These are phyloP conservation scores for Xerocomellus intermedius DNA, from an alignment of 768 basidiomycete genomes.

Conservation along the genomic window DNA sequence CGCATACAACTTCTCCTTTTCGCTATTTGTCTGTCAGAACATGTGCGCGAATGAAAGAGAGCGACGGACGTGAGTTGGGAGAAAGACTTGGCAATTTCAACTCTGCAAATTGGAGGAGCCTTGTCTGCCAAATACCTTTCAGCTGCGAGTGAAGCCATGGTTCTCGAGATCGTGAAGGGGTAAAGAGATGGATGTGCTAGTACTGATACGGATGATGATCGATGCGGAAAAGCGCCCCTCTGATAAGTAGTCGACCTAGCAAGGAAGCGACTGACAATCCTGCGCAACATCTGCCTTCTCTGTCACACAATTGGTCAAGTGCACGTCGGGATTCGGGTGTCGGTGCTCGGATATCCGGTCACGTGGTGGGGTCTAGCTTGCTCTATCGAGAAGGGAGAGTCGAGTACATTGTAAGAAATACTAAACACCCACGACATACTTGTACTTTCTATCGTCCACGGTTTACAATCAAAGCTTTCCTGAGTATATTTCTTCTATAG, in stretches of 20 bases:
- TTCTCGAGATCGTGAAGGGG: conserved; percentile 10
- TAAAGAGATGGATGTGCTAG: background rate
- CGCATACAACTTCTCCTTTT: conserved; percentile 75
- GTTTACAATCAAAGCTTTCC: no score
- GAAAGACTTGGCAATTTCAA: conserved; percentile 69
- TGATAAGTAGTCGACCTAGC: conserved; percentile 13
- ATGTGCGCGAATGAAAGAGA: background rate
- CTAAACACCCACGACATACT: no score
- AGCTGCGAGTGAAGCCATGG: conserved; percentile 36
- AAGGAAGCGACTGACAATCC: conserved; percentile 3
- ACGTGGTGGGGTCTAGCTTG: background rate
- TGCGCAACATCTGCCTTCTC: conserved; percentile 7
- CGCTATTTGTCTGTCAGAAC: conserved; percentile 38
- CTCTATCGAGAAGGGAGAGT: no score
- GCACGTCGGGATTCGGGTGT: conserved; percentile 12
- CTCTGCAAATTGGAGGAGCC: conserved; percentile 70
- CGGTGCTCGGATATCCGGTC: background rate
- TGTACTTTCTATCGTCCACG: no score
- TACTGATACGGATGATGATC: conserved; percentile 11
- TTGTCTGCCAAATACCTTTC: conserved; percentile 77
- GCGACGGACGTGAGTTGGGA: conserved; percentile 55
- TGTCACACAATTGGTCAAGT: background rate
- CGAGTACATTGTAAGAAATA: no score
- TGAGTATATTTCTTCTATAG: no score
- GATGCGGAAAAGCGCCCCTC: conserved; percentile 4